Evolutionary conservation across 2,329 filamentous ascomycete genomes (phyloP), one percentile per base, ranked within the genome.

Genomic region (Bipolaris zeicola): DNA sequence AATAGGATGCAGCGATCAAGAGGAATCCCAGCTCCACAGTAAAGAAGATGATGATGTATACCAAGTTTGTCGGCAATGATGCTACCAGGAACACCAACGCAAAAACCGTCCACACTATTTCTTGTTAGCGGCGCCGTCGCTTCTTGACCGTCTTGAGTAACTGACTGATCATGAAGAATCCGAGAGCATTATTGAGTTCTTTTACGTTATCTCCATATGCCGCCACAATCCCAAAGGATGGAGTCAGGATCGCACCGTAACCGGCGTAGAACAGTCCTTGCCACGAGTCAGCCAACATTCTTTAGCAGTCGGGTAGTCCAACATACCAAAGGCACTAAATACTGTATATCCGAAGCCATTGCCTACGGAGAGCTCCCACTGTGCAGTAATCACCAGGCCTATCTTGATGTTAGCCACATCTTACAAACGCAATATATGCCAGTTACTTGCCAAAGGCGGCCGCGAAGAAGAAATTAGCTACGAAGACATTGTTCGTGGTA

Each of bases 381-480:
- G 82, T 5, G 83, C 83, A 0, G 82, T 81, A 1, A 86, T 72
- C 0, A 85, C 73, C 58, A 86, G n/a, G 6, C 52, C 51, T 53
- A 22, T 20, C 11, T 36, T 10, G 3, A 5, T 26, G 22, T 53
- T 16, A 53, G 51, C 11, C 20, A 28, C 4, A 2, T 5, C 26
- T 36, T 1, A 18, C 5, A 42, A 5, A 31, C 5, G 8, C 7
- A 10, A 2, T 22, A 6, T 14, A 10, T 7, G 2, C 10, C 3
- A 6, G 5, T 22, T 5, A 53, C 44, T 28, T 76, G 0, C 82
- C 82, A 48, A 85, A 77, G 0, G 79, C 81, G 3, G 77, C 77
- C 3, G 79, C 72, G 57, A 83, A 83, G 72, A 83, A 84, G 71
- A 85, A 83, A 58, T 85, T 83, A 3, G 77, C 83, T 34, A 85